These are phyloP conservation scores for Rhizopogon rudus DNA, from an alignment of 768 basidiomycete genomes.

Conservation along the genomic window DNA sequence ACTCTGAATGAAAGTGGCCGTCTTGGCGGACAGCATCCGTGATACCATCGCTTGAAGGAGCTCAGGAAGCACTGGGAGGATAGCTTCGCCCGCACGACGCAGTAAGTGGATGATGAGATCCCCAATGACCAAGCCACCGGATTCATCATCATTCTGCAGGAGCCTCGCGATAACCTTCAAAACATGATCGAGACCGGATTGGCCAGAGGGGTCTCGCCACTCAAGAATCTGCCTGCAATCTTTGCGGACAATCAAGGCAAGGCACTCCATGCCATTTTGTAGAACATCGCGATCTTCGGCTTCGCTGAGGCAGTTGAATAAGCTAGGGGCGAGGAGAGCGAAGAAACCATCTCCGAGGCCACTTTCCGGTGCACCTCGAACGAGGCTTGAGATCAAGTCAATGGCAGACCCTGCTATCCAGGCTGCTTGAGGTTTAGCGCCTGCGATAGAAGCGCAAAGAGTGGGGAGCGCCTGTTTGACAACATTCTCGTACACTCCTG, in stretches of 20 bases:
- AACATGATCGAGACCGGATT: slow-evolving; percentile 71
- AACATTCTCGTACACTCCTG: slow-evolving; percentile 65
- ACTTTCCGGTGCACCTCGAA: slow-evolving; percentile 56
- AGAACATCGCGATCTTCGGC: slow-evolving; percentile 86
- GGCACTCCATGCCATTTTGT: slow-evolving; percentile 80
- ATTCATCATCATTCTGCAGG: slow-evolving; percentile 78
- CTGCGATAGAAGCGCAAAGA: slow-evolving; percentile 60
- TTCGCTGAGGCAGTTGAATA: slow-evolving; percentile 63
- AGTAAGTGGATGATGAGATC: slow-evolving; percentile 93
- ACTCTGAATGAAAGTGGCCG: slow-evolving; percentile 90
- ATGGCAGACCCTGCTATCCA: slow-evolving; percentile 80
- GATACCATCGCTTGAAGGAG: slow-evolving; percentile 79
- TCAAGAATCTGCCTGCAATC: slow-evolving; percentile 75
- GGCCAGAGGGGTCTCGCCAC: slow-evolving; percentile 66
- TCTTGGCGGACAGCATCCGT: slow-evolving; percentile 80
- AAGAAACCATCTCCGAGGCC: slow-evolving; percentile 83
- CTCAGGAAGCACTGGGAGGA: slow-evolving; percentile 83
- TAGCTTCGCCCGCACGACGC: slow-evolving; percentile 71
- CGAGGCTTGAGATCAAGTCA: slow-evolving; percentile 71
- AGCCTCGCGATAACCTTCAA: slow-evolving; percentile 74
- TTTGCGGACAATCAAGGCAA: slow-evolving; percentile 84
- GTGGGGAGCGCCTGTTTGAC: slow-evolving; percentile 70
- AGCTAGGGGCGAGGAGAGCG: slow-evolving; percentile 59
- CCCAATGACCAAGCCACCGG: slow-evolving; percentile 89
- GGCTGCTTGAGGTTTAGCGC: slow-evolving; percentile 55